Base-by-base conservation (phyloP, 2,329 filamentous ascomycete species). In the Mycosphaerella sp. region DNA sequence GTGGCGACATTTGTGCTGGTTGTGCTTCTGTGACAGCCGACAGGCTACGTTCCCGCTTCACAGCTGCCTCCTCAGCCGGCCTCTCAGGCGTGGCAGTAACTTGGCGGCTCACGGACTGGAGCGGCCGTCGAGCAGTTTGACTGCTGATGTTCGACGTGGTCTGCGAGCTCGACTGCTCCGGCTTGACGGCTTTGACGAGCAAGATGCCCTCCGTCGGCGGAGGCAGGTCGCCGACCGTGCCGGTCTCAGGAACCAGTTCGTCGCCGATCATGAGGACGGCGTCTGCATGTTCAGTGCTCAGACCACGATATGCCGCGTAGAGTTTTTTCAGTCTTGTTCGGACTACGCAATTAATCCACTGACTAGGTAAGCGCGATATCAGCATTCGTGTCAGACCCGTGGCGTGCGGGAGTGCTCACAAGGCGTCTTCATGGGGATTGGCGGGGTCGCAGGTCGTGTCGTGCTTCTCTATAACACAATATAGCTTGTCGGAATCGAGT, bases 91-190 rank as follows among this genome's bases (percentile, higher is more conserved):
- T 43, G 32, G 39, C 34, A 14, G 17, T 32, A 1, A 53, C 18
- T 35, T 59, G 53, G 16, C 56, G 54, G 32, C 50, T 53, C 17
- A 59, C 49, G 8, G 56, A 50, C 28, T 57, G 58, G 2, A 59
- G 53, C 17, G 58, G 49, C 30, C 30, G 47, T n/a, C 54, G 44
- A n/a, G 43, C 34, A 13, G 44, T 17, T 13, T 44, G 53, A 9
- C 41, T 53, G 48, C 40, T 41, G n/a, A 17, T 12, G 21, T 6
- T 41, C 4, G 40, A 41, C 17, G 16, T 8, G 16, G 8, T n/a
- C 4, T 21, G 40, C 21, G 44, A 35, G 16, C 10, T 39, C n/a
- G 12, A 2, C 13, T 6, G 25, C 14, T 41, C 44, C 0, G 25
- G 2, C 14, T 48, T 48, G 12, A 41, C 16, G 3, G 37, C 44